Evolutionary conservation across 352 stramenopile genomes (phyloP).

Genomic region (Phytophthora aleatoria): DNA sequence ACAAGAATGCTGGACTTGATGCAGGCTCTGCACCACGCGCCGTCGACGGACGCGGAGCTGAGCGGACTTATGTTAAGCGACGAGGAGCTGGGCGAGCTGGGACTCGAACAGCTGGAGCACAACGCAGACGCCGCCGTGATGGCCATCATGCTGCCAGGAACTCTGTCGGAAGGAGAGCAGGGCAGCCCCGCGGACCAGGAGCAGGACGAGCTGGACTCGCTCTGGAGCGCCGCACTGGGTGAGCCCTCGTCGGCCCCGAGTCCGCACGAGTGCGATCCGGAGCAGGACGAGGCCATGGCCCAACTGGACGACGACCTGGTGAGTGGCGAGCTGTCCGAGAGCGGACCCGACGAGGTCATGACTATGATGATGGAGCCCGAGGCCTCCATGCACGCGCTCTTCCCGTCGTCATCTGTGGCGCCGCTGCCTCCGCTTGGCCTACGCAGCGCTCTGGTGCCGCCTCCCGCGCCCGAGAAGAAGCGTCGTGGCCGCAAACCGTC

Average conservation of each 20-base stretch:
- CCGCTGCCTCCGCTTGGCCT: constrained; percentile 24
- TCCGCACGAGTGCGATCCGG: constrained; percentile 3
- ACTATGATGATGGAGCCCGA: constrained; percentile 40
- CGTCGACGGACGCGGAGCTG: constrained; percentile 26
- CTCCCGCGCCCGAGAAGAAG: constrained; percentile 34
- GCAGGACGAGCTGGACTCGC: constrained; percentile 32
- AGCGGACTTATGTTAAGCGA: constrained; percentile 33
- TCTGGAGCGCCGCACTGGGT: constrained; percentile 36
- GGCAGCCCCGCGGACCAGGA: constrained; percentile 12
- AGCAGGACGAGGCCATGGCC: constrained; percentile 14
- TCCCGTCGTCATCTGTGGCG: constrained; percentile 29
- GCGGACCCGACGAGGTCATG: constrained; percentile 39
- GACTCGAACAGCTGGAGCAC: constrained; percentile 31
- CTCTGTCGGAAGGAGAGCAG: constrained; percentile 32
- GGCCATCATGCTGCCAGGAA: constrained; percentile 33
- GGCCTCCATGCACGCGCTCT: constrained; percentile 23
- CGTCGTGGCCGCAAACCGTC: constrained; percentile 46
- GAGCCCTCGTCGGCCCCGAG: constrained; percentile 16
- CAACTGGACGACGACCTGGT: constrained; percentile 35
- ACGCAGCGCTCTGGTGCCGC: constrained; percentile 16
- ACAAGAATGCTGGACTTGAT: constrained; percentile 39
- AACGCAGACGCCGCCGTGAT: constrained; percentile 29
- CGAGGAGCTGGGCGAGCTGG: constrained; percentile 32
- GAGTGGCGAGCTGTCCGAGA: constrained; percentile 37
- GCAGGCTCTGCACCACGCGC: constrained; percentile 28